These are phyloP conservation scores for Thoreauomyces humboldtii DNA, from an alignment of 192 early-diverging fungal species.

Conservation along the genomic window DNA sequence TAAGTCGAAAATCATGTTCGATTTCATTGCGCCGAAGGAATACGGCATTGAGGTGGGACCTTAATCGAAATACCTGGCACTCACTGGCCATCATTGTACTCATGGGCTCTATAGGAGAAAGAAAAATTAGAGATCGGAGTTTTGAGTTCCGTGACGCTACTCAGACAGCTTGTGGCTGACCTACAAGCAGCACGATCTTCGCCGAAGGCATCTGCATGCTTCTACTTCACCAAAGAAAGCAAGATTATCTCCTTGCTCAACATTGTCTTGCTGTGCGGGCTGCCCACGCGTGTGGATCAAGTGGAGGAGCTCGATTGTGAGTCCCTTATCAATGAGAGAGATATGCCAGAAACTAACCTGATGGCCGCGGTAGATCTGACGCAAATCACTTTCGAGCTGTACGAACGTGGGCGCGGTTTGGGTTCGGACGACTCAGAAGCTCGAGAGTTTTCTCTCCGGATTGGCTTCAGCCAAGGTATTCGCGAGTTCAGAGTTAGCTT, in stretches of 20 bases:
- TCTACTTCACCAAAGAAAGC: conserved; percentile 95
- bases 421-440: conserved; percentile 31
- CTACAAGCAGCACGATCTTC: conserved; percentile 58
- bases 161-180: conserved; percentile 77
- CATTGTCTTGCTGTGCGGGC: conserved; percentile 80
- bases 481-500: no score
- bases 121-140: conserved; percentile 88
- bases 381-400: conserved; percentile 96
- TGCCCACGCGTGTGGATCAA: conserved; percentile 66
- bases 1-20: conserved; percentile 82
- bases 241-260: conserved; percentile 94
- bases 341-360: background rate
- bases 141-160: conserved; percentile 69
- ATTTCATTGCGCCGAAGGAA: conserved; percentile 90
- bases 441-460: conserved; percentile 83
- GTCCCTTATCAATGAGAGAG: conserved; percentile 1
- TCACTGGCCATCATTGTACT: background rate
- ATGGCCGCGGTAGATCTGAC: conserved; percentile 82
- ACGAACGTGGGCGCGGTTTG: conserved; percentile 70
- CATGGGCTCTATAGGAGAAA: conserved; percentile 38
- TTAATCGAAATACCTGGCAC: no score
- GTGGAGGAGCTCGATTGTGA: conserved; percentile 91
- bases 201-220: conserved; percentile 59
- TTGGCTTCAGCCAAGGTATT: conserved; percentile 72
- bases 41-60: conserved; percentile 74